phyloP scores from a whole-genome alignment of 768 basidiomycete genomes.

The Leccinellum luteum region DNA sequence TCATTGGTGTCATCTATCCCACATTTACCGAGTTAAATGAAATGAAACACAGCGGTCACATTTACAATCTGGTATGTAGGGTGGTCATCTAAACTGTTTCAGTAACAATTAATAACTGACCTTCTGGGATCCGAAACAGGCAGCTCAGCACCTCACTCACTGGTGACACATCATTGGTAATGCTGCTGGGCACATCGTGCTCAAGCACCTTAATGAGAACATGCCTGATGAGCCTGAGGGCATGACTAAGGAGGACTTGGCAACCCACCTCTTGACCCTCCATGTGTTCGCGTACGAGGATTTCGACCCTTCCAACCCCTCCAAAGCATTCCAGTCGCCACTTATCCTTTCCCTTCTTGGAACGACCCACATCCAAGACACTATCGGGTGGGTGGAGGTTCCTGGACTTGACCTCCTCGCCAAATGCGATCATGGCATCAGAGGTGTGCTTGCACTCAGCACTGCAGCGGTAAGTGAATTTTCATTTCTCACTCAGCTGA shows the following conservation, averaged over 20 bases:
- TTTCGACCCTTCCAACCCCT: not conserved
- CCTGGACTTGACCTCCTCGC: not conserved
- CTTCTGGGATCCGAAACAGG: not conserved
- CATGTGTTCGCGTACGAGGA: not conserved
- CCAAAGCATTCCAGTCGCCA: not conserved
- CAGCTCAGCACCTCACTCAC: not conserved
- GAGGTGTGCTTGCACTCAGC: not conserved
- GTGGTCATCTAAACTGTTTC: not conserved
- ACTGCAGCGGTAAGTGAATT: not conserved
- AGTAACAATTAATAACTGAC: not conserved
- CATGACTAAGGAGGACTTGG: not conserved
- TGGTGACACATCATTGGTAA: not conserved
- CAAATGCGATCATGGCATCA: not conserved
- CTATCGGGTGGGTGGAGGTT: not conserved
- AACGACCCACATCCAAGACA: not conserved
- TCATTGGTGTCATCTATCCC: not conserved
- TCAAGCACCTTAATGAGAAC: not conserved
- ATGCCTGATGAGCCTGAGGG: not conserved
- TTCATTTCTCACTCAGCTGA: not conserved
- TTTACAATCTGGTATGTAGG: not conserved
- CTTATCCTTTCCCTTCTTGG: not conserved
- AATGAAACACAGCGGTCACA: not conserved
- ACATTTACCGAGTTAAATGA: not conserved
- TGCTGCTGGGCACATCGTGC: not conserved
- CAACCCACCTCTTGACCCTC: not conserved